Evolutionary conservation across 148 eudicot genomes (phyloP).

Genomic region (Dysphania ambrosioides): DNA sequence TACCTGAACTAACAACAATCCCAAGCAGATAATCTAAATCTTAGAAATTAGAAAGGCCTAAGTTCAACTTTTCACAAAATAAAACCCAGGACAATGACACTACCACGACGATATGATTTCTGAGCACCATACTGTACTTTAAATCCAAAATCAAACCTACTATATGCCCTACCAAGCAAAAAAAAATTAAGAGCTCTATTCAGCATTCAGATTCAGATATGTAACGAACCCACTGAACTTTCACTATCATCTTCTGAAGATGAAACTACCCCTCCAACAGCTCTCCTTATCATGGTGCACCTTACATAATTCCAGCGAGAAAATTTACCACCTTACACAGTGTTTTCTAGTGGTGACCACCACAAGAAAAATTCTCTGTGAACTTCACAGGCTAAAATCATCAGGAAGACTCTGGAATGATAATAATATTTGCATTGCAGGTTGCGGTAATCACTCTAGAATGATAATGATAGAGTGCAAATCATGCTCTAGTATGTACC

Average conservation of each 20-base stretch:
- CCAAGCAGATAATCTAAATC: too few species aligned
- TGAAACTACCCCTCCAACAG: neutral
- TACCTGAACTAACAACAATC: too few species aligned
- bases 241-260: neutral
- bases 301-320: neutral
- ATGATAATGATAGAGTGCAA: neutral
- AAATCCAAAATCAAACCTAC: neutral
- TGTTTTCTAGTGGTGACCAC: neutral
- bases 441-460: conserved; percentile 9
- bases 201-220: neutral
- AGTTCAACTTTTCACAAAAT: too few species aligned
- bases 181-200: neutral
- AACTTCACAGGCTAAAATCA: neutral
- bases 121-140: too few species aligned
- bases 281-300: neutral
- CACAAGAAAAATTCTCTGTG: neutral
- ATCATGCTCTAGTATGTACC: neutral
- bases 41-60: too few species aligned
- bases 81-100: too few species aligned
- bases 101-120: too few species aligned
- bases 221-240: conserved; percentile 4
- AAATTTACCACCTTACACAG: neutral
- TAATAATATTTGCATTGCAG: neutral
- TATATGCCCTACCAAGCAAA: conserved; percentile 4
- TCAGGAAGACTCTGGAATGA: conserved; percentile 1